Base-by-base conservation (phyloP, 106 monocot genomes). In the Allium fistulosum region DNA sequence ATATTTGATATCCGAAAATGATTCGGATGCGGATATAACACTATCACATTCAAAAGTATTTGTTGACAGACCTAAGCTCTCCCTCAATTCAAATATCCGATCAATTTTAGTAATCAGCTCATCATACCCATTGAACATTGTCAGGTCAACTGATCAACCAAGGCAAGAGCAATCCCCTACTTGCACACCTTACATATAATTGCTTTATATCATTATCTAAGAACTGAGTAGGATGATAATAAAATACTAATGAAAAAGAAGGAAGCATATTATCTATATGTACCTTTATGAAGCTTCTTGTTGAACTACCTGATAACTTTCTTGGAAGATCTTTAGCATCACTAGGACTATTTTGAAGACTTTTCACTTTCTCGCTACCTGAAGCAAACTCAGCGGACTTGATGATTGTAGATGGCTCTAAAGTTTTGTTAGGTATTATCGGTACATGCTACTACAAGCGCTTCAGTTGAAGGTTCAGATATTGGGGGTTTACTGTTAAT, bases 211-310 rank as follows among this genome's bases (percentile, higher is more conserved):
- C 10, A 49, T 2, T 7, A 28, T 16, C 11, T 17, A 48, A 13
- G 0, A 17, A 37, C 2, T 37, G 1, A 37, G 37, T 5, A 37
- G 5, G 5, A 5, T 7, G 26, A 62, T 9, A 7, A 6, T 45
- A 6, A 26, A 27, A 75, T 57, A 55, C 6, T 15, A 55, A 55
- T 15, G 2, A 8, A 3, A 4, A 12, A 6, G 6, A 2, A 55
- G 53, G 7, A 13, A 13, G 28, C 13, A 26, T 8, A 63, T 28
- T 2, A 63, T 4, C 5, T 48, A 26, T 49, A 59, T 48, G 17
- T 26, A 90, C 90, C 90, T 90, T 90, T 11, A 78, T 90, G 68
- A 85, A 90, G 53, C 90, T 90, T 63, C 90, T 76, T 48, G 74
- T 75, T 53, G 86, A 86, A 75, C 78, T 71, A 55, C 73, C 51